phyloP scores from a whole-genome alignment of 495 filamentous ascomycete species.

The Copromyces sp. region DNA sequence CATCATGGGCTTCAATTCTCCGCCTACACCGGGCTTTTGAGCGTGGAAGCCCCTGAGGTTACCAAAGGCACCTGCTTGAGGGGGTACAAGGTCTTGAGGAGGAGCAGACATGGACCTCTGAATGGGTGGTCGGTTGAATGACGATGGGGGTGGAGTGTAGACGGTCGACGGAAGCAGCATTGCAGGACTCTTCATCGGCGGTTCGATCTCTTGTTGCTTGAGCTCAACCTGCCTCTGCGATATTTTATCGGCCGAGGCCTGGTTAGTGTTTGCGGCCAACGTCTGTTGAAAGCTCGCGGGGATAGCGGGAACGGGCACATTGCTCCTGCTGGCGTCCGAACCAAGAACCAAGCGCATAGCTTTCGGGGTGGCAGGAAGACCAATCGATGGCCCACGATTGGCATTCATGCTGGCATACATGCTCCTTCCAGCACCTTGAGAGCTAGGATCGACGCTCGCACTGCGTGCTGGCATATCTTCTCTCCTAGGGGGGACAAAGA shows the following conservation, averaged over 20 bases:
- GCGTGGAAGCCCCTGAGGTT: slow-evolving; percentile 38
- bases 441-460: slow-evolving; percentile 34
- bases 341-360: slow-evolving; percentile 75
- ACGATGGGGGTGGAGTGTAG: slow-evolving; percentile 46
- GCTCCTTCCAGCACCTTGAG: slow-evolving; percentile 18
- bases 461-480: slow-evolving; percentile 33
- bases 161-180: slow-evolving; percentile 50
- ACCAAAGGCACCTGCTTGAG: slow-evolving; percentile 33
- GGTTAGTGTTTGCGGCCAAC: slow-evolving; percentile 17
- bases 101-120: slow-evolving; percentile 66
- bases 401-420: slow-evolving; percentile 35
- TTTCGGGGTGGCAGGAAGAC: slow-evolving; percentile 72
- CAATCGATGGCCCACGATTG: slow-evolving; percentile 38
- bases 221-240: slow-evolving; percentile 4
- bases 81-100: slow-evolving; percentile 42
- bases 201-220: slow-evolving; percentile 14
- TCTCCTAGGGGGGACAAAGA: slow-evolving; percentile 25
- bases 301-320: slow-evolving; percentile 57
- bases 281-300: slow-evolving; percentile 40
- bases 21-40: slow-evolving; percentile 31
- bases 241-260: slow-evolving; percentile 9
- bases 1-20: slow-evolving; percentile 2
- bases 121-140: slow-evolving; percentile 27
- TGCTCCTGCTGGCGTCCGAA: slow-evolving; percentile 41
- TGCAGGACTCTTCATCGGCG: slow-evolving; percentile 12